Evolutionary conservation across 176 grass and related monocot genomes (phyloP).

Genomic region (Carex parvula): DNA sequence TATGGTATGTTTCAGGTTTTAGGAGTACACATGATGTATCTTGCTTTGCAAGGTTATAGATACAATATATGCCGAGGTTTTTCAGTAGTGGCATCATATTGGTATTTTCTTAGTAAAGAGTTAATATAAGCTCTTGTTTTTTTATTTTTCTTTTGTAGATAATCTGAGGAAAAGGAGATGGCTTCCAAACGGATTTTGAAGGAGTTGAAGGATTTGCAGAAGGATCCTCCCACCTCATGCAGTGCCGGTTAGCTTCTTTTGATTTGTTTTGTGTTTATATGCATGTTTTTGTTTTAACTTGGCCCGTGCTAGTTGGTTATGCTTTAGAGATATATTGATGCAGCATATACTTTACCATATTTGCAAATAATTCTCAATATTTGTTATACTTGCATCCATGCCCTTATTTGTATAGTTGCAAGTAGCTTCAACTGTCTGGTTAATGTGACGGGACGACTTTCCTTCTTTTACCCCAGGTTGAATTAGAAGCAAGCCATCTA

Average conservation of each 20-base stretch:
- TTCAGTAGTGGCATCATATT: neutral
- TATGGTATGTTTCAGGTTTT: neutral
- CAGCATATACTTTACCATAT: neutral
- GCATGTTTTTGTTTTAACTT: neutral
- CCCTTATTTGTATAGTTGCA: neutral
- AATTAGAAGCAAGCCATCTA: neutral
- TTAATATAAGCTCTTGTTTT: neutral
- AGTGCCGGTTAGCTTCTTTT: constrained; percentile 60
- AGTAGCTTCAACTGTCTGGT: neutral
- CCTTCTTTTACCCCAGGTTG: neutral
- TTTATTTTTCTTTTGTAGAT: neutral
- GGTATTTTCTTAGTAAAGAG: neutral
- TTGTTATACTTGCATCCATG: neutral
- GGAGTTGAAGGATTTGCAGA: constrained; percentile 88
- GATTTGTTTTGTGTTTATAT: neutral
- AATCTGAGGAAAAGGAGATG: constrained; percentile 35
- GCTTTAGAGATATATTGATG: neutral
- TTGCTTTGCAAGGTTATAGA: neutral
- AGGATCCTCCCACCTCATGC: constrained; percentile 80
- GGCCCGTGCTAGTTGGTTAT: neutral
- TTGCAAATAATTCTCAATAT: neutral
- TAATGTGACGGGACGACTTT: neutral
- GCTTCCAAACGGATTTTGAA: constrained; percentile 90
- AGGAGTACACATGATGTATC: neutral
- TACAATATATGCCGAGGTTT: neutral